phyloP scores from a whole-genome alignment of 2,329 filamentous ascomycete species.

The Arthrinium phaeospermum region DNA sequence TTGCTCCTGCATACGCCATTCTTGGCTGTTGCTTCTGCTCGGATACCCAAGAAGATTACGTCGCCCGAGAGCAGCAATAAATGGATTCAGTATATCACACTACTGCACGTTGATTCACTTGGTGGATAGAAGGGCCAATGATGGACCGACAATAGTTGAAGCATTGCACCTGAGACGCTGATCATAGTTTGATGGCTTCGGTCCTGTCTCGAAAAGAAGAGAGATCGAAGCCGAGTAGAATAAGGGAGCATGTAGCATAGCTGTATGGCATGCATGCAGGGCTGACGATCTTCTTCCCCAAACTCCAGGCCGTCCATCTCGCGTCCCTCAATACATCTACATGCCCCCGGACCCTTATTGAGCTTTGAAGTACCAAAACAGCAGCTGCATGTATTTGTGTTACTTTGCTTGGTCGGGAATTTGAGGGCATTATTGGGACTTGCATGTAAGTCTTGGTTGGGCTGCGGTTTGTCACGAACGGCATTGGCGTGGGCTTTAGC shows the following conservation, averaged over 20 bases:
- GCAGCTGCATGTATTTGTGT: not conserved
- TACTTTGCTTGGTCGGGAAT: not conserved
- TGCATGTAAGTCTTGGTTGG: not conserved
- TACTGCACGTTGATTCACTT: constrained; percentile 8
- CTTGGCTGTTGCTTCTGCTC: constrained; percentile 1
- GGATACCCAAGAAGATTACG: not conserved
- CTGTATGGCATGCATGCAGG: constrained; percentile 6
- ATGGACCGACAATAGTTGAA: not conserved
- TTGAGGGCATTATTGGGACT: not conserved
- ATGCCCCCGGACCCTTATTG: too few species aligned
- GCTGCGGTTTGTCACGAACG: not conserved
- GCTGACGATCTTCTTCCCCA: not conserved
- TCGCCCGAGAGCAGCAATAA: not conserved
- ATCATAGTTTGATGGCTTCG: constrained; percentile 12
- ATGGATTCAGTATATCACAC: constrained; percentile 6
- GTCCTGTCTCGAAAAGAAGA: constrained; percentile 11
- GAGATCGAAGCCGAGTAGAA: constrained; percentile 2
- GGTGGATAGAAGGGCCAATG: constrained; percentile 2
- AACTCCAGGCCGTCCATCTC: not conserved
- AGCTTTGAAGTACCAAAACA: too few species aligned
- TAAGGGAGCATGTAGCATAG: not conserved
- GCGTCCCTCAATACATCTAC: too few species aligned
- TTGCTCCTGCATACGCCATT: constrained; percentile 1
- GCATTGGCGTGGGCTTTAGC: not conserved
- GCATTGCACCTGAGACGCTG: constrained; percentile 14